Evolutionary conservation across 768 basidiomycete genomes (phyloP).

Genomic region (Lactarius trivialis): DNA sequence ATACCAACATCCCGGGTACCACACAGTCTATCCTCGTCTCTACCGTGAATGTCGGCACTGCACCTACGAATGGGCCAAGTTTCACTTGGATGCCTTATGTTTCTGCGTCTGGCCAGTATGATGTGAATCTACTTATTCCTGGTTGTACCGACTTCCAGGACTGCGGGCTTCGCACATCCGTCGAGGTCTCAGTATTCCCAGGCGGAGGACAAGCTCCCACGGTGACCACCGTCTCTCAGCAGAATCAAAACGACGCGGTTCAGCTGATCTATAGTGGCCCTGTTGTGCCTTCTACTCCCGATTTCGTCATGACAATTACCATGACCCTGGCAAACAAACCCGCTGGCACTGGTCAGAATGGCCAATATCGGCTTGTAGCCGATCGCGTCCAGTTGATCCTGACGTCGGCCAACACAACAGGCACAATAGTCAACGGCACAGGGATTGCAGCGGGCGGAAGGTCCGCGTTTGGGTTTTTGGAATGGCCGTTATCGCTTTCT

Average conservation of each 20-base stretch:
- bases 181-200: constrained; percentile 78
- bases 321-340: constrained; percentile 69
- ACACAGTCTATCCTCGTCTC: constrained; percentile 68
- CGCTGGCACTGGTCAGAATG: constrained; percentile 51
- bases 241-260: constrained; percentile 54
- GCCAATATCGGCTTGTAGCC: constrained; percentile 78
- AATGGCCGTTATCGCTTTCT: constrained; percentile 60
- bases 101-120: constrained; percentile 82
- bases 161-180: constrained; percentile 73
- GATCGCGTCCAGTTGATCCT: constrained; percentile 78
- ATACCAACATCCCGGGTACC: constrained; percentile 77
- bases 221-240: constrained; percentile 69
- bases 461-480: constrained; percentile 77
- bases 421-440: constrained; percentile 30
- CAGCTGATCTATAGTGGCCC: constrained; percentile 74
- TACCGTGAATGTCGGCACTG: constrained; percentile 55
- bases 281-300: constrained; percentile 63
- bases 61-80: constrained; percentile 56
- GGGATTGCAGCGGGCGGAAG: constrained; percentile 32
- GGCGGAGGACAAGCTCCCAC: constrained; percentile 57
- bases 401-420: constrained; percentile 44
- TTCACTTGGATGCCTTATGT: constrained; percentile 91
- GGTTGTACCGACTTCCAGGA: constrained; percentile 79
- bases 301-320: constrained; percentile 67
- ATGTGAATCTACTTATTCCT: constrained; percentile 77